A percentile compares a stretch with the other conserved stretches of the same genome.
Conservation (phyloP, 2,329 filamentous ascomycete genomes). For the Cordyceps cicadae region DNA sequence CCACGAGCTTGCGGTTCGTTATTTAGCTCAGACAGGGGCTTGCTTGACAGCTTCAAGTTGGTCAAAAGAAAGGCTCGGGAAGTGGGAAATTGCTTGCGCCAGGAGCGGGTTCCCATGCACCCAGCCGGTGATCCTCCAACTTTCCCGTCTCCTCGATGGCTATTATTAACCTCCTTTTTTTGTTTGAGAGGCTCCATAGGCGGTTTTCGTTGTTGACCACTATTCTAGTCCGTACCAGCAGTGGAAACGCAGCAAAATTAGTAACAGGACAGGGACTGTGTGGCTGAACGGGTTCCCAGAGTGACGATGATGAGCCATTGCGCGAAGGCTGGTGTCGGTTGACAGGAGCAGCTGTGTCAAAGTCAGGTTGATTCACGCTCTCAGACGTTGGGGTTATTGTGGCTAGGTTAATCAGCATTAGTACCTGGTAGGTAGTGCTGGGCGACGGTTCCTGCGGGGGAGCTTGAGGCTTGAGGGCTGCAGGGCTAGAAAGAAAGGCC, state of each 20-base stretch:
- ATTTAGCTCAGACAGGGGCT: not conserved
- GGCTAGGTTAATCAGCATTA: no score
- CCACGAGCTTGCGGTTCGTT: not conserved
- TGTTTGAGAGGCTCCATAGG: not conserved
- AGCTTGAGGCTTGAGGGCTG: no score
- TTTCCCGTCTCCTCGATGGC: not conserved
- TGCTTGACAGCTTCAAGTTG: not conserved
- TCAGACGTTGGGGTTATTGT: no score
- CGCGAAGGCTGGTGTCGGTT: not conserved
- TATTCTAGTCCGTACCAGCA: not conserved
- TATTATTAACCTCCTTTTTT: conserved; percentile 2
- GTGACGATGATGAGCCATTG: not conserved
- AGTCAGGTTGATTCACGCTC: no score
- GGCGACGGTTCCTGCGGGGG: no score
- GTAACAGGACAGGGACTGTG: not conserved
- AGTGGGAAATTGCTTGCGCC: not conserved
- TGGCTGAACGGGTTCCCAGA: not conserved
- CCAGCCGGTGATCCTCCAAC: not conserved
- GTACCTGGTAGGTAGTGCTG: no score
- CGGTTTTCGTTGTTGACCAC: not conserved
- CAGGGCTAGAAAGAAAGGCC: no score
- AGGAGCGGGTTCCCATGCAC: not conserved
- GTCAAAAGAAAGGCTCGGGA: not conserved
- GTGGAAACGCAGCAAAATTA: not conserved
- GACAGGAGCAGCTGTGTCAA: not conserved